Evolutionary conservation across 495 filamentous ascomycete genomes (phyloP), one percentile per base, ranked within the genome.

Genomic region (Aspergillus baeticus): DNA sequence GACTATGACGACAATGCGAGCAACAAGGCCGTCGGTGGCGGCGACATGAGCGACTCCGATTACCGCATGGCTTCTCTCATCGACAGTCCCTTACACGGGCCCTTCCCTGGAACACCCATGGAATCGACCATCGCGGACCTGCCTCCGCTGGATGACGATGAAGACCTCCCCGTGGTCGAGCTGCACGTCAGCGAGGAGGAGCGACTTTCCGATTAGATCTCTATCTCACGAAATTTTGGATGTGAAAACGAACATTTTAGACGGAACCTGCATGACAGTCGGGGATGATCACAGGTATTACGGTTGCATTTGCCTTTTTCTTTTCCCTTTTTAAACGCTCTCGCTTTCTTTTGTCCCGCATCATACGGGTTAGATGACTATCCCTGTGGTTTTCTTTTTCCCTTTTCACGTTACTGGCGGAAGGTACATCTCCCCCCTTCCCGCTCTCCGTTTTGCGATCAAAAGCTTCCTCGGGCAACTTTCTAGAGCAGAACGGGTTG

Each of bases 131-230:
- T 77, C 23, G 67, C 70, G 56, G 70, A 75, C 48, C 65, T 74
- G 10, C 66, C 69, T 18, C 56, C 67, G 26, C 54, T 69, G 52
- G 65, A 70, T 10, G 68, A 71, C 34, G 73, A 65, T 23, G 74
- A 73, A 21, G 69, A 79, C 5, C 64, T 76, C 22, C 73, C 77
- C 5, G 76, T 79, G 21, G 70, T 76, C 47, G 77, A 81, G 58
- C 63, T 80, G 34, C 71, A 66, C 46, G 69, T 77, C 20, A 62
- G 68, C 22, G 72, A 76, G 7, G 74, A 75, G 22, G 68, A 73
- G 11, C 69, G 65, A 53, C 63, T 72, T 39, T 63, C 65, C 20
- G 61, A 67, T 37, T 61, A 45, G 55, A 48, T 34, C 54, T 36
- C 22, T 37, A 48, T 51, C 42, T 49, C 33, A n/a, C 20, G n/a